A percentile compares a stretch with the other conserved stretches of the same genome.
Evolutionary conservation across 163 green algal species (phyloP).

Genomic region (Smithsoniella earleae): DNA sequence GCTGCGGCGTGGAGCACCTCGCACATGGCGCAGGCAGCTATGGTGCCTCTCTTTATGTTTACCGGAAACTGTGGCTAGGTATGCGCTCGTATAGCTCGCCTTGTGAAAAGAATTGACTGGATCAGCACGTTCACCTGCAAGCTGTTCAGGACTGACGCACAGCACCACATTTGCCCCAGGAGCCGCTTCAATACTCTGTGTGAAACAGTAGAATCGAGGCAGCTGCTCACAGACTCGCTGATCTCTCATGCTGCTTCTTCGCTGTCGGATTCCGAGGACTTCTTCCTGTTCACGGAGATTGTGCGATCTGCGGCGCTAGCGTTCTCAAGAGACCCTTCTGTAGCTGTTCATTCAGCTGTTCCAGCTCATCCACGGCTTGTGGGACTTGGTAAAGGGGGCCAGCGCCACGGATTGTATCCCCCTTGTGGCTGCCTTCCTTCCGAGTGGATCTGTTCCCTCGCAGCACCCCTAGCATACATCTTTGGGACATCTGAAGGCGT

Average conservation of each 20-base stretch:
- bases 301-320: slow-evolving; percentile 16
- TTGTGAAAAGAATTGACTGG: too few relatives aligned
- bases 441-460: neutral
- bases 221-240: neutral
- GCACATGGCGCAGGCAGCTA: neutral
- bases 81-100: too few relatives aligned
- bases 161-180: too few relatives aligned
- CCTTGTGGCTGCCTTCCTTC: neutral
- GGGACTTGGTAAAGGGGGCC: neutral
- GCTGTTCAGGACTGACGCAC: too few relatives aligned
- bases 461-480: slow-evolving; percentile 7
- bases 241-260: neutral
- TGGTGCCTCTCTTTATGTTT: slow-evolving; percentile 15
- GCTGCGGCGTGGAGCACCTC: neutral
- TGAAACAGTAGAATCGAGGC: neutral
- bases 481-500: neutral
- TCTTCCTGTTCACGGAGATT: slow-evolving; percentile 19
- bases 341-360: neutral
- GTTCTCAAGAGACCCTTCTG: slow-evolving; percentile 18
- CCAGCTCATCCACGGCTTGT: slow-evolving; percentile 8
- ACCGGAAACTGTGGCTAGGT: neutral
- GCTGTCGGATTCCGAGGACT: slow-evolving; percentile 12
- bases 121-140: too few relatives aligned
- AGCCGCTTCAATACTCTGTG: slow-evolving; percentile 21
- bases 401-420: slow-evolving; percentile 21